Evolutionary conservation across 2,329 filamentous ascomycete species (phyloP), one percentile per base, ranked within the genome.

Genomic region (Penicillium sp.): DNA sequence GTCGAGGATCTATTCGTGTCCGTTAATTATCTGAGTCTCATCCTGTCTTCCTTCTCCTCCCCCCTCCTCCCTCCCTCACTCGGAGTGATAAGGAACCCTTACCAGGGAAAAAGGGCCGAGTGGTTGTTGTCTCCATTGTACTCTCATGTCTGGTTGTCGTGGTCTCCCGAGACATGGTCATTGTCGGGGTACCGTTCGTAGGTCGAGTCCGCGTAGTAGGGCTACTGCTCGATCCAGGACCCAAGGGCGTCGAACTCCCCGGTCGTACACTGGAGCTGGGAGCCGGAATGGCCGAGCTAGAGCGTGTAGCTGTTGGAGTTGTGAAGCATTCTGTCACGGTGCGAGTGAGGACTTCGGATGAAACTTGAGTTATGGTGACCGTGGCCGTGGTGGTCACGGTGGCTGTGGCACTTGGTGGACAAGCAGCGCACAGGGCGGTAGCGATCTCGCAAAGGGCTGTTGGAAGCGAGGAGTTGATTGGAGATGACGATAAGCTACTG

Each of bases 361-460:
- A 7, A 37, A 25, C 39, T 4, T n/a, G 41, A n/a, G 28, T 33
- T 52, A 45, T 32, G 25, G 41, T 43, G 18, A 26, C 24, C 8
- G 40, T 42, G 4, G 12, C 28, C 9, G 36, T 50, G 11, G 13
- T 27, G 13, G 18, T 38, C 13, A 38, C 24, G 36, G 36, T 38
- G 24, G 39, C 29, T 4, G 18, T 27, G 9, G 32, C 27, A 25
- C 12, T 48, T 4, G 9, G 44, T 27, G 51, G 51, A 9, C 51
- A 54, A 13, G 49, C 49, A 34, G 51, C 46, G 41, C 51, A 54
- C 12, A 54, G 44, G n/a, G 46, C 51, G 25, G 44, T 54, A 9
- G 49, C 51, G 11, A 54, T n/a, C 18, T 41, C 41, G 34, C 46
- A 47, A 13, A 52, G 38, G 24, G 24, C 39, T 11, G 33, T 25